Conservation (phyloP, 2,329 filamentous ascomycete genomes). For the Tolypocladium ovalisporum region DNA sequence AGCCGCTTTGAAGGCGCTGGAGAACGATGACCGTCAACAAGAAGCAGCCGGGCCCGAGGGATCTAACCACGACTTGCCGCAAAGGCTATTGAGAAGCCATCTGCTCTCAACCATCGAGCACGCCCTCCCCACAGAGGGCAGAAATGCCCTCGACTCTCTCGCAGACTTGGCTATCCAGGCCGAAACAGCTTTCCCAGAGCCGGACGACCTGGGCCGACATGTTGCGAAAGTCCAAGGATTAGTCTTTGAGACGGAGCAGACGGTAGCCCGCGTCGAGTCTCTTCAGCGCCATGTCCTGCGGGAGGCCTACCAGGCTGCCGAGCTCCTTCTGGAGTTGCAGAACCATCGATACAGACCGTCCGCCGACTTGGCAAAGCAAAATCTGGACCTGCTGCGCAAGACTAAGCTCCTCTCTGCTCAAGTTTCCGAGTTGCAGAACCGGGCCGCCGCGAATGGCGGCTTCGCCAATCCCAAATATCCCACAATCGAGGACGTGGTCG, state of each 20-base stretch:
- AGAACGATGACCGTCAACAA: slow-evolving; percentile 6
- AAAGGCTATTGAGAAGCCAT: slow-evolving; percentile 15
- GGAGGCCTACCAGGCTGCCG: slow-evolving; percentile 31
- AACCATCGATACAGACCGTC: slow-evolving; percentile 40
- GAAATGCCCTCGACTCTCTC: slow-evolving; percentile 45
- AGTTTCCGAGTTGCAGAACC: slow-evolving; percentile 50
- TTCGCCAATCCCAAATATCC: slow-evolving; percentile 25
- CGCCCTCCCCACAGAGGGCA: slow-evolving; percentile 43
- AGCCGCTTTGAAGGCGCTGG: slow-evolving; percentile 43
- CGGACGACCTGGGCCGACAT: slow-evolving; percentile 35
- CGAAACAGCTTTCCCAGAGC: slow-evolving; percentile 35
- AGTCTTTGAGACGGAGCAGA: slow-evolving; percentile 43
- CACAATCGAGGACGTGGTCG: slow-evolving; percentile 46
- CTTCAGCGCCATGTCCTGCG: slow-evolving; percentile 44
- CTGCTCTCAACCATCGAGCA: slow-evolving; percentile 44
- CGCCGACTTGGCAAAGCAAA: slow-evolving; percentile 52
- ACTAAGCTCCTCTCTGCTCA: slow-evolving; percentile 57
- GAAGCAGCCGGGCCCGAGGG: neutral
- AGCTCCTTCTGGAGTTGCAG: slow-evolving; percentile 30
- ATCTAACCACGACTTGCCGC: neutral
- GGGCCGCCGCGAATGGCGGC: slow-evolving; percentile 30
- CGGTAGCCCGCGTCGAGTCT: slow-evolving; percentile 39
- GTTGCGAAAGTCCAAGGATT: slow-evolving; percentile 47
- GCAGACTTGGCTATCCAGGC: slow-evolving; percentile 39
- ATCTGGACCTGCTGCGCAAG: slow-evolving; percentile 62